Evolutionary conservation across 768 basidiomycete species (phyloP).

Genomic region (Hypholoma sublateritium): DNA sequence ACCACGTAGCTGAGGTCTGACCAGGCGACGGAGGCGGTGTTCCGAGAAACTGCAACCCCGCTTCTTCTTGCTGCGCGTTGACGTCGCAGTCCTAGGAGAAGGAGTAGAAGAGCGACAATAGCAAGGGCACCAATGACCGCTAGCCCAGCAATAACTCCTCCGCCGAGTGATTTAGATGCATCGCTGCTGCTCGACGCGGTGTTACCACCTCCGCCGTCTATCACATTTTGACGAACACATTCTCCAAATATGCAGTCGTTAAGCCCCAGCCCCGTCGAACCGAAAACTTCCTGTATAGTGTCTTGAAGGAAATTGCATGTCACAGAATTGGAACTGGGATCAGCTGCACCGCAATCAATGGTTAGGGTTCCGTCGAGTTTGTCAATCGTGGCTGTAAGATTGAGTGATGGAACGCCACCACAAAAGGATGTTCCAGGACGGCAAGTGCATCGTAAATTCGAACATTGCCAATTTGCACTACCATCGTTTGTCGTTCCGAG

Average conservation of each 20-base stretch:
- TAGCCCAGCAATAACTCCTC: constrained; percentile 89
- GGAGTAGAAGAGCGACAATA: constrained; percentile 51
- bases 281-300: constrained; percentile 69
- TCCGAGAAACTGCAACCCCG: constrained; percentile 35
- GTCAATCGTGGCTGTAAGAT: constrained; percentile 67
- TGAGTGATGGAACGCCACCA: constrained; percentile 43
- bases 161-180: constrained; percentile 51
- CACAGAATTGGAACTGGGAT: constrained; percentile 43
- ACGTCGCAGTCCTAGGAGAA: constrained; percentile 59
- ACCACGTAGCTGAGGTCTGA: constrained; percentile 65
- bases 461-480: constrained; percentile 66
- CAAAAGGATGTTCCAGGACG: constrained; percentile 72
- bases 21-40: constrained; percentile 68
- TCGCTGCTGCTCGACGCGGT: constrained; percentile 28
- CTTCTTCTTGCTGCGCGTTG: constrained; percentile 63
- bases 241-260: constrained; percentile 83
- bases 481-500: constrained; percentile 34
- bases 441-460: constrained; percentile 75
- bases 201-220: constrained; percentile 52
- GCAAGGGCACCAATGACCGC: constrained; percentile 77
- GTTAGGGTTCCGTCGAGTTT: constrained; percentile 60
- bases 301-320: constrained; percentile 79
- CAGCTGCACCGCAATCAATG: constrained; percentile 61
- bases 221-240: constrained; percentile 79
- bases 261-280: constrained; percentile 67